These are phyloP conservation scores for Pseudocercospora fijiensis DNA, from an alignment of 2,329 filamentous ascomycete genomes.

Conservation along the genomic window DNA sequence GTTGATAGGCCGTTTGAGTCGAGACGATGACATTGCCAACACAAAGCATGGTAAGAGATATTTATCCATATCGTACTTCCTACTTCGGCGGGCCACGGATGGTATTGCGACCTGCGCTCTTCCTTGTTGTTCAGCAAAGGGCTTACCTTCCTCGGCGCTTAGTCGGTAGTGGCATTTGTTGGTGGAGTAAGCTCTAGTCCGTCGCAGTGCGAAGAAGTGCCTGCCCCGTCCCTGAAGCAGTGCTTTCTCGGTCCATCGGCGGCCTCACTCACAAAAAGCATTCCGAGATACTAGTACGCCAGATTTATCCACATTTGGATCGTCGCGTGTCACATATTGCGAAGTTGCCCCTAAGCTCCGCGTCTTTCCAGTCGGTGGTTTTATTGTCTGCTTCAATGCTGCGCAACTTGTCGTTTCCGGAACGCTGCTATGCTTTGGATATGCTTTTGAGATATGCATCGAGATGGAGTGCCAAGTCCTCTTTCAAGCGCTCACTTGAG, in stretches of 20 bases:
- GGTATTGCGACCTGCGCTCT: constrained; percentile 5
- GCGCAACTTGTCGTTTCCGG: neutral
- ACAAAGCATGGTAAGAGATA: neutral
- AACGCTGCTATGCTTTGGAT: neutral
- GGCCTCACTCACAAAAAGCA: neutral
- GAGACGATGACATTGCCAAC: neutral
- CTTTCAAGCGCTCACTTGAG: constrained; percentile 66
- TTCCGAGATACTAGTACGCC: neutral
- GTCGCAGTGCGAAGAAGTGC: constrained; percentile 10
- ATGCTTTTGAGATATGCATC: neutral
- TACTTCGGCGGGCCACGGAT: neutral
- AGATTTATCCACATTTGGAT: neutral
- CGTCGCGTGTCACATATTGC: constrained; percentile 4
- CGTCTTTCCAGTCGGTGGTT: neutral
- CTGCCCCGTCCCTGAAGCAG: constrained; percentile 10
- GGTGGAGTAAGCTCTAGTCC: constrained; percentile 3
- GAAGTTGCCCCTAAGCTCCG: neutral
- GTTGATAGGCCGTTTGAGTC: neutral
- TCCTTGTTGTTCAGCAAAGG: constrained; percentile 6
- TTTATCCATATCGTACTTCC: constrained; percentile 1
- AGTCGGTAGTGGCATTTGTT: neutral
- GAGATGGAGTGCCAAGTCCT: neutral
- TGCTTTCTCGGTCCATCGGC: constrained; percentile 8
- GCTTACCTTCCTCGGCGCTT: constrained; percentile 4
- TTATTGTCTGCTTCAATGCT: neutral